Evolutionary conservation across 2,329 filamentous ascomycete genomes (phyloP), one percentile per base, ranked within the genome.

Genomic region (Tympanopsis confertula): DNA sequence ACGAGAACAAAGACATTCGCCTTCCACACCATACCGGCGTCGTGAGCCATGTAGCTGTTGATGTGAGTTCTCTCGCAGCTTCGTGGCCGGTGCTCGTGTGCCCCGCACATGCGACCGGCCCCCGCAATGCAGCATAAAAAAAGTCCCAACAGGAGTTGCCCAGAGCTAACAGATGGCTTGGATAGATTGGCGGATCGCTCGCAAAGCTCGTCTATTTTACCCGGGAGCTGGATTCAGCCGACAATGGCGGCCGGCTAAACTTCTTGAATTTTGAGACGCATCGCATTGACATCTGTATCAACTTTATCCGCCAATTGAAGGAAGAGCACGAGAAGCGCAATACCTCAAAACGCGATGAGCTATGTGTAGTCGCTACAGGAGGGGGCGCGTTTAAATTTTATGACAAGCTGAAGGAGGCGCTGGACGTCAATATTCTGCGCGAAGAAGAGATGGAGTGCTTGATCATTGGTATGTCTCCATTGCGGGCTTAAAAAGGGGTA

Each of bases 391-490:
- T 85, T 69, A 95, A 96, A 58, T 98, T 85, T 62, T 95, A 96
- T 58, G 87, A 96, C 56, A 81, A 78, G 58, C 86, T 98, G 49
- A 80, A 78, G 53, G 75, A 89, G 44, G 78, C 81, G 4, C 65
- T 98, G 37, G 84, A 84, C 13, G 85, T 94, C 2, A 83, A 95
- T 53, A 87, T 98, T 15, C 67, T 88, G 50, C 71, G 87, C 32
- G 91, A 96, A 59, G 91, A 98, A 52, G 91, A 98, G 63, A 98
- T 98, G 91, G 87, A 94, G 58, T 98, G 91, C 55, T 65, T 98
- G 41, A 98, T 98, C 45, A 91, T 91, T 51, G 87, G 85, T 87
- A 58, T 45, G 66, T 17, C n/a, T 28, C 10, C 24, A 10, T 15
- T 22, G 35, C 17, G 19, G n/a, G 13, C 19, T 13, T 5, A 17